These are phyloP conservation scores for Pleodorina starrii DNA, from an alignment of 139 green algal species.

Conservation along the genomic window DNA sequence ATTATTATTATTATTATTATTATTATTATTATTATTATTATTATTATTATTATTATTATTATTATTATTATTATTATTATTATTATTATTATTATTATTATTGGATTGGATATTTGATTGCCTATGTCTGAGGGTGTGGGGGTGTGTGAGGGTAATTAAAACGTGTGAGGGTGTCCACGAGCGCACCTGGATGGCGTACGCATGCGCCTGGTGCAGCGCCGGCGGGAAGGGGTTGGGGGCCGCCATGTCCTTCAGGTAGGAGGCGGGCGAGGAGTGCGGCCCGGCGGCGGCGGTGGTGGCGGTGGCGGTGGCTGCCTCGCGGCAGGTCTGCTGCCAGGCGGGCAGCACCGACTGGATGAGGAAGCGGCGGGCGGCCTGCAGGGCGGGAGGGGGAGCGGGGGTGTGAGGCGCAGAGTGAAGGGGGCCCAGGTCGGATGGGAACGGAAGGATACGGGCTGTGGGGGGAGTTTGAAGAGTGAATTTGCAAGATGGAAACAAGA, in stretches of 20 bases:
- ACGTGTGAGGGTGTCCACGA: too few species aligned
- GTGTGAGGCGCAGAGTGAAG: neutral
- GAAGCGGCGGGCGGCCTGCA: conserved; percentile 41
- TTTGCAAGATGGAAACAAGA: too few species aligned
- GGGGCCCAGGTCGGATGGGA: neutral
- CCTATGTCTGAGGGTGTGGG: too few species aligned
- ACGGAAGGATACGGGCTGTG: too few species aligned
- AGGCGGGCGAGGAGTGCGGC: neutral
- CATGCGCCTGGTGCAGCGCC: conserved; percentile 25
- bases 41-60: too few species aligned
- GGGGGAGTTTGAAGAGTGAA: too few species aligned
- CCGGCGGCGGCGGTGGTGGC: neutral
- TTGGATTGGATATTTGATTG: too few species aligned
- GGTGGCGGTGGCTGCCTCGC: conserved; percentile 21
- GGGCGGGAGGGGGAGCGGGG: neutral
- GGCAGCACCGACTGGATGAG: conserved; percentile 52
- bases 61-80: too few species aligned
- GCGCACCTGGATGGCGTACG: conserved; percentile 43
- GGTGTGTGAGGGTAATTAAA: too few species aligned
- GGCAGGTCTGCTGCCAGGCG: conserved; percentile 52
- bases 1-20: too few species aligned
- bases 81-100: too few species aligned
- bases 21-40: too few species aligned
- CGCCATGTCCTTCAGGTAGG: conserved; percentile 54
- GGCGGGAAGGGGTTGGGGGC: conserved; percentile 44